Evolutionary conservation across 2,329 filamentous ascomycete species (phyloP).

Genomic region (Ascochyta fabae): DNA sequence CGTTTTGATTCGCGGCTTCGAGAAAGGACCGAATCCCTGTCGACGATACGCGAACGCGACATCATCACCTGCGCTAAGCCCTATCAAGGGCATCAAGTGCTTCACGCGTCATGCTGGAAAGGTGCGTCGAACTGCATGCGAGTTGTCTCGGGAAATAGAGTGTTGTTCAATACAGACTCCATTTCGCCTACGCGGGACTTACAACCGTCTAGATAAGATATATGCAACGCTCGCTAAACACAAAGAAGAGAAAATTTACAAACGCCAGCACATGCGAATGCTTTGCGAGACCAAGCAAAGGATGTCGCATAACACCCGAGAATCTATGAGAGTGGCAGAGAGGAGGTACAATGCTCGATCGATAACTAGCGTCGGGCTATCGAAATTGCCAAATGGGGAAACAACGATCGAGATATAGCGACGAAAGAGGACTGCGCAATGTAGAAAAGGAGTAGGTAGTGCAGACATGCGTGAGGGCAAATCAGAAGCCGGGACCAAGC

Average conservation of each 20-base stretch:
- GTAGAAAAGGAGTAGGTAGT: background rate
- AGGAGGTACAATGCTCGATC: background rate
- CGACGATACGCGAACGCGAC: slow-evolving; percentile 17
- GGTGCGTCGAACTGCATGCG: background rate
- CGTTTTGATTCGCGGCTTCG: slow-evolving; percentile 25
- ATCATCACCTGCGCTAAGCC: slow-evolving; percentile 23
- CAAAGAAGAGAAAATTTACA: background rate
- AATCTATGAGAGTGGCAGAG: background rate
- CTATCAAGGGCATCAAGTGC: background rate
- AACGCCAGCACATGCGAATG: slow-evolving; percentile 11
- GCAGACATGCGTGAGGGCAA: background rate
- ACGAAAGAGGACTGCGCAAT: background rate
- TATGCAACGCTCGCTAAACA: slow-evolving; percentile 5
- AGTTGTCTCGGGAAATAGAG: background rate
- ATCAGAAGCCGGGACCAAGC: background rate
- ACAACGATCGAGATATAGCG: background rate
- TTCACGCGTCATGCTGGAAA: background rate
- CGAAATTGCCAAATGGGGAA: background rate
- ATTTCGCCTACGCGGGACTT: slow-evolving; percentile 16
- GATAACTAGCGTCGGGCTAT: background rate
- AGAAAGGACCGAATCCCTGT: slow-evolving; percentile 22
- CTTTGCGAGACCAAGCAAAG: slow-evolving; percentile 2
- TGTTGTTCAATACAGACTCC: background rate
- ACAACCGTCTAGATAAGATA: slow-evolving; percentile 3
- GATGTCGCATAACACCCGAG: background rate